Base-by-base conservation (phyloP, 371 early-diverging fungal species). In the Apophysomyces elegans region DNA sequence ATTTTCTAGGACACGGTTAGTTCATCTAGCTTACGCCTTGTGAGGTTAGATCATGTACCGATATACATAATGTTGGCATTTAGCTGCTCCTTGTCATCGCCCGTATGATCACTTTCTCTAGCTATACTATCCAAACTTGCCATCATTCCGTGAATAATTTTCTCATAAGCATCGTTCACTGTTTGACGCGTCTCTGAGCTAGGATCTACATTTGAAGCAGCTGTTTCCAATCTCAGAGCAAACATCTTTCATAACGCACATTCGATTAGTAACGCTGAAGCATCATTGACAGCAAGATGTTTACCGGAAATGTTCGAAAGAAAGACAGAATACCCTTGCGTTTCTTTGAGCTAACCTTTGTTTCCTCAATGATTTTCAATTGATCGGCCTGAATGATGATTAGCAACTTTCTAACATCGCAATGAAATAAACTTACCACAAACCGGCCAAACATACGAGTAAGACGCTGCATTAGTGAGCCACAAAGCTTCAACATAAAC, bases 81-180 rank as follows among this genome's bases (percentile, higher is more conserved):
- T 58, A 97, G 74, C 64, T 92, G 93, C 59, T 98, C 99, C 76
- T 97, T 96, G 60, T 96, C 96, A 59, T 96, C 96, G 13, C 85
- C 88, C 7, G 79, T 84, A 44, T 86, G 81, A 70, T 91, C 91
- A 4, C 88, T 83, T 62, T 90, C 91, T 60, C 87, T 86, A 7
- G 93, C 95, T 64, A 94, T 87, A 0, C 88, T 88, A 44, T 96
- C 94, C n/a, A 96, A 81, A 43, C 92, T 91, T 41, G 93, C 93
- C 70, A 98, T 93, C 80, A 98, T 96, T 58, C 84, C 78, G 12
- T 90, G 86, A 50, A 95, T 91, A 37, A 96, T 84, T 18, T 86
- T 86, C 37, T 93, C 94, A 69, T 96, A 96, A 0, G 94, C 91
- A 43, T 84, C 79, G 47, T 91, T 88, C 2, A 96, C 91, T 8